phyloP scores from a whole-genome alignment of 768 basidiomycete genomes.

The Lanmaoa pseudosensibilis region DNA sequence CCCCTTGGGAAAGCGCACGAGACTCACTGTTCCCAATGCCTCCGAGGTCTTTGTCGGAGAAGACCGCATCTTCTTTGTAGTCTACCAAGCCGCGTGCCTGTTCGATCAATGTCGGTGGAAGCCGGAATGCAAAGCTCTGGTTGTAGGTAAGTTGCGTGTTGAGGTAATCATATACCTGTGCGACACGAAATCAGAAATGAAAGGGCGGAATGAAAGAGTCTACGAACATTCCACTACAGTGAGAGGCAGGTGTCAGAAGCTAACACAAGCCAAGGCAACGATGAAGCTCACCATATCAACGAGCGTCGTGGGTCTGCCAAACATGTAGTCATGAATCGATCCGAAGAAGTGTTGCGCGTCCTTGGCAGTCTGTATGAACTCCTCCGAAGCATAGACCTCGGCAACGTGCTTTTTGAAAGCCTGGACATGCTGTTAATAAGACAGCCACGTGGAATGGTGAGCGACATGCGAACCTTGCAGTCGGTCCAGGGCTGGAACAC shows the following conservation, averaged over 20 bases:
- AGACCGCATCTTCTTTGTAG: slow-evolving; percentile 76
- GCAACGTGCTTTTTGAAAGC: slow-evolving; percentile 67
- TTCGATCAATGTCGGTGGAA: slow-evolving; percentile 70
- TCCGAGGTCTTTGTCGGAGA: slow-evolving; percentile 57
- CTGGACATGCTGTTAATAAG: slow-evolving; percentile 32
- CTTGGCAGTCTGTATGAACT: slow-evolving; percentile 59
- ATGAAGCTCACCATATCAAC: slow-evolving; percentile 57
- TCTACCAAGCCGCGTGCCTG: slow-evolving; percentile 72
- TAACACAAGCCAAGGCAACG: not conserved
- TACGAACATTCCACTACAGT: slow-evolving; percentile 70
- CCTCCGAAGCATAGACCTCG: slow-evolving; percentile 58
- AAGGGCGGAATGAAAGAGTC: not conserved
- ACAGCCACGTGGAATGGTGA: slow-evolving; percentile 40
- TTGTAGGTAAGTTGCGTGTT: slow-evolving; percentile 79
- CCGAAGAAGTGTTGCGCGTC: slow-evolving; percentile 65
- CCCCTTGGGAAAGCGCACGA: not conserved
- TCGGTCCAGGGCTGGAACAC: slow-evolving; percentile 78
- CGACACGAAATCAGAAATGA: slow-evolving; percentile 13
- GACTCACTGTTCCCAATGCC: slow-evolving; percentile 76
- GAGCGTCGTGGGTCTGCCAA: slow-evolving; percentile 60
- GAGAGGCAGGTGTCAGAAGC: slow-evolving; percentile 15
- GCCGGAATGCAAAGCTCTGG: slow-evolving; percentile 73
- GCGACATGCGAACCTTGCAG: slow-evolving; percentile 45
- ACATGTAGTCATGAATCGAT: slow-evolving; percentile 64
- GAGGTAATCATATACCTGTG: slow-evolving; percentile 74